These are phyloP conservation scores for Malassezia japonica DNA, from an alignment of 1,284 basidiomycete species.

Conservation along the genomic window DNA sequence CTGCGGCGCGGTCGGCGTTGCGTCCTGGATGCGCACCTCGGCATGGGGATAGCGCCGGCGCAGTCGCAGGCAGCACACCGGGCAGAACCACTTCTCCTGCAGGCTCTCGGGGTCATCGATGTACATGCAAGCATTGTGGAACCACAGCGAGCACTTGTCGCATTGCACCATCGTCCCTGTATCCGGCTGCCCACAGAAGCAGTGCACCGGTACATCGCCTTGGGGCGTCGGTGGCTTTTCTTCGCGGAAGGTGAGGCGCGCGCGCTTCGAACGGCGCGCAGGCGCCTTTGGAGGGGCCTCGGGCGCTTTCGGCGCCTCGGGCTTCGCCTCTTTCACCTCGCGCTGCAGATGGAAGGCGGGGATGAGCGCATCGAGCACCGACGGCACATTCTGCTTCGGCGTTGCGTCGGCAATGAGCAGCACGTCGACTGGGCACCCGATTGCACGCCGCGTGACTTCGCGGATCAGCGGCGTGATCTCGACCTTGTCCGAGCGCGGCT, in stretches of 20 bases:
- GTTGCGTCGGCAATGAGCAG: conserved; percentile 23
- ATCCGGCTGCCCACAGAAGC: conserved; percentile 39
- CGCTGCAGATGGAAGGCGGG: conserved; percentile 4
- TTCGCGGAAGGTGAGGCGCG: conserved; percentile 44
- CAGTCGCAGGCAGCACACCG: conserved; percentile 46
- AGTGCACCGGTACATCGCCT: conserved; percentile 32
- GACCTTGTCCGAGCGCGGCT: not conserved
- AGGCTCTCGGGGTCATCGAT: conserved; percentile 30
- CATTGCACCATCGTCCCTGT: conserved; percentile 44
- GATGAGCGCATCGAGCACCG: conserved; percentile 9
- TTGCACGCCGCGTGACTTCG: conserved; percentile 24
- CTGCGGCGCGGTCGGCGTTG: conserved; percentile 10
- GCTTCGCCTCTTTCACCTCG: not conserved
- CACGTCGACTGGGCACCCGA: conserved; percentile 32
- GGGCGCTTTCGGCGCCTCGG: not conserved
- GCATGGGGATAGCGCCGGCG: conserved; percentile 41
- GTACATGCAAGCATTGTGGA: conserved; percentile 42
- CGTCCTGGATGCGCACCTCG: conserved; percentile 41
- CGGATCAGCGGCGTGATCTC: conserved; percentile 13
- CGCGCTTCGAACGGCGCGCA: conserved; percentile 35
- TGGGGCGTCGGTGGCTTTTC: conserved; percentile 28
- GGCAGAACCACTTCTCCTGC: conserved; percentile 41
- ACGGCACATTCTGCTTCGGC: conserved; percentile 9
- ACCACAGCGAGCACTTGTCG: conserved; percentile 46
- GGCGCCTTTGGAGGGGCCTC: not conserved